Conservation (phyloP, 2,329 filamentous ascomycete species). For the Aspergillus novoparasiticus region DNA sequence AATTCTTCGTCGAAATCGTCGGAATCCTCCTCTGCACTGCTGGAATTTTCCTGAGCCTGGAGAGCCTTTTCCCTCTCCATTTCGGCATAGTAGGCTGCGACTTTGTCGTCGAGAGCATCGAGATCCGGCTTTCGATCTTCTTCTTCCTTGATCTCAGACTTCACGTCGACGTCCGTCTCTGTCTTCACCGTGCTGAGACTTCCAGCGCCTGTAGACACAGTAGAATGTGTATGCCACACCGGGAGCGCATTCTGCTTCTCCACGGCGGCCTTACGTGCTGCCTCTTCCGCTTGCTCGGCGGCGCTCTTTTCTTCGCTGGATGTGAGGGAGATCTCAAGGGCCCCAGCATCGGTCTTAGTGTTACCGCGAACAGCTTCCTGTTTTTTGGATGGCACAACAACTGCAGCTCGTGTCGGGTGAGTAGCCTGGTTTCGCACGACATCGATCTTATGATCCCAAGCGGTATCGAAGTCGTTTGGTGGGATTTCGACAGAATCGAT, state of each 20-base stretch:
- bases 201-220: slow-evolving; percentile 39
- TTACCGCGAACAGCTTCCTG: slow-evolving; percentile 45
- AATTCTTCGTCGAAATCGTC: slow-evolving; percentile 48
- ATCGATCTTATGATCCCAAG: slow-evolving; percentile 52
- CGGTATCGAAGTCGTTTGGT: slow-evolving; percentile 51
- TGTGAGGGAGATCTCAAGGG: slow-evolving; percentile 53
- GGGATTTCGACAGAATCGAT: slow-evolving; percentile 52
- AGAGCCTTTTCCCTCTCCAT: slow-evolving; percentile 48
- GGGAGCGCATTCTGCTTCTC: slow-evolving; percentile 56
- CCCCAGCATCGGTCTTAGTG: slow-evolving; percentile 46
- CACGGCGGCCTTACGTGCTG: slow-evolving; percentile 49
- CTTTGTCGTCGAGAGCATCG: slow-evolving; percentile 49
- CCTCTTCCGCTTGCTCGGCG: slow-evolving; percentile 51
- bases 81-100: slow-evolving; percentile 50
- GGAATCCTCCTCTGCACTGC: slow-evolving; percentile 43
- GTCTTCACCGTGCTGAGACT: slow-evolving; percentile 30
- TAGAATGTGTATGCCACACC: slow-evolving; percentile 56
- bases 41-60: slow-evolving; percentile 44
- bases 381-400: slow-evolving; percentile 43
- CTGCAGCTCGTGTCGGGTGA: slow-evolving; percentile 43
- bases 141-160: slow-evolving; percentile 43
- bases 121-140: slow-evolving; percentile 46
- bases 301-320: slow-evolving; percentile 52
- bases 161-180: slow-evolving; percentile 36
- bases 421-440: slow-evolving; percentile 47